Conservation (phyloP, 441 rosid genomes). For the Iberis amara region DNA sequence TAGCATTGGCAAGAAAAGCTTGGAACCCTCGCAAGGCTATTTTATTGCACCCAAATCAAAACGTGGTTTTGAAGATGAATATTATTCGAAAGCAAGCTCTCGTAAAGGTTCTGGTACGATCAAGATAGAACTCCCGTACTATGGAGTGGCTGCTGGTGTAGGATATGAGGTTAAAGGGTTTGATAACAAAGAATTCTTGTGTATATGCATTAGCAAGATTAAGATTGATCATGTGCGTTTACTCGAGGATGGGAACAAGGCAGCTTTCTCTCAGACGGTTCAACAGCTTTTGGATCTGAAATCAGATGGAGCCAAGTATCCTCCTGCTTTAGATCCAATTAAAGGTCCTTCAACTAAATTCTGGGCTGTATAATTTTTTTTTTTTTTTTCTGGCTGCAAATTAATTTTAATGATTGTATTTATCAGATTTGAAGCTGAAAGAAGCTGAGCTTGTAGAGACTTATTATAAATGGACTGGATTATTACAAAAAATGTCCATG, state of each 20-base stretch:
- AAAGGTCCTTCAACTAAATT: constrained; percentile 45
- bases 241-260: constrained; percentile 58
- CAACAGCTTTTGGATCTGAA: constrained; percentile 62
- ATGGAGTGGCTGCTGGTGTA: constrained; percentile 74
- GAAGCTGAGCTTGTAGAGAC: constrained; percentile 56
- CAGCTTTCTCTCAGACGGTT: constrained; percentile 75
- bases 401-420: constrained; percentile 27
- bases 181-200: constrained; percentile 59
- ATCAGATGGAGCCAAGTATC: constrained; percentile 65
- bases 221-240: constrained; percentile 59
- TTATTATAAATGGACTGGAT: constrained; percentile 53
- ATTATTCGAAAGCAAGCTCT: constrained; percentile 33
- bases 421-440: constrained; percentile 78
- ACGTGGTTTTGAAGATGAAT: constrained; percentile 66
- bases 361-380: not conserved
- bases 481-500: constrained; percentile 69
- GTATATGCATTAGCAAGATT: constrained; percentile 58
- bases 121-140: constrained; percentile 64
- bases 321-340: constrained; percentile 70
- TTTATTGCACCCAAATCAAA: constrained; percentile 69
- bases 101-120: constrained; percentile 67
- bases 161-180: constrained; percentile 74
- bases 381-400: not conserved
- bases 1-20: constrained; percentile 46
- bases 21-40: constrained; percentile 48